phyloP scores from a whole-genome alignment of 2,329 filamentous ascomycete species.

The Microdochium nivale region DNA sequence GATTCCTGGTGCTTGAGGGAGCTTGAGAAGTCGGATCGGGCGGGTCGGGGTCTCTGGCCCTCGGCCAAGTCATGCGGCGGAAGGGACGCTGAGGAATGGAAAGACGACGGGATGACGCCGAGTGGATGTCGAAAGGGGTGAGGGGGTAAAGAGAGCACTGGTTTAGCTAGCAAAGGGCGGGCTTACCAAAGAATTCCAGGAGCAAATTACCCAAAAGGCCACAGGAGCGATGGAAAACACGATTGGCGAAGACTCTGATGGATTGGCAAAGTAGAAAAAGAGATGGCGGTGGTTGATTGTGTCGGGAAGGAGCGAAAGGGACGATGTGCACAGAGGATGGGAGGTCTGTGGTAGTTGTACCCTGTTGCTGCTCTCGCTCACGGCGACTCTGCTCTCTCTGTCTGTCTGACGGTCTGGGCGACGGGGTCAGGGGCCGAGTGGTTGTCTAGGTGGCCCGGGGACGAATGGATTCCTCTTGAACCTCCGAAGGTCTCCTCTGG shows the following conservation, averaged over 20 bases:
- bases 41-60: neutral
- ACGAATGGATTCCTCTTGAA: neutral
- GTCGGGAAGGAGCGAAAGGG: neutral
- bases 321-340: neutral
- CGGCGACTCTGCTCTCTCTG: neutral
- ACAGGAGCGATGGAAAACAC: neutral
- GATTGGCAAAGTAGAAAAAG: neutral
- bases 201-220: neutral
- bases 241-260: neutral
- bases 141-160: neutral
- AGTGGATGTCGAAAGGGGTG: neutral
- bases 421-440: neutral
- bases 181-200: neutral
- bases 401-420: neutral
- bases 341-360: neutral
- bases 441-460: neutral
- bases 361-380: neutral
- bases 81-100: neutral
- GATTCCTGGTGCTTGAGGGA: conserved; percentile 20
- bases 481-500: neutral
- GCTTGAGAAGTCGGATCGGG: conserved; percentile 16
- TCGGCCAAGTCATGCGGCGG: neutral
- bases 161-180: neutral
- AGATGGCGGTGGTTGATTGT: neutral
- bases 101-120: neutral